Conservation (phyloP, 345 rosid genomes). For the Durio zibethinus region DNA sequence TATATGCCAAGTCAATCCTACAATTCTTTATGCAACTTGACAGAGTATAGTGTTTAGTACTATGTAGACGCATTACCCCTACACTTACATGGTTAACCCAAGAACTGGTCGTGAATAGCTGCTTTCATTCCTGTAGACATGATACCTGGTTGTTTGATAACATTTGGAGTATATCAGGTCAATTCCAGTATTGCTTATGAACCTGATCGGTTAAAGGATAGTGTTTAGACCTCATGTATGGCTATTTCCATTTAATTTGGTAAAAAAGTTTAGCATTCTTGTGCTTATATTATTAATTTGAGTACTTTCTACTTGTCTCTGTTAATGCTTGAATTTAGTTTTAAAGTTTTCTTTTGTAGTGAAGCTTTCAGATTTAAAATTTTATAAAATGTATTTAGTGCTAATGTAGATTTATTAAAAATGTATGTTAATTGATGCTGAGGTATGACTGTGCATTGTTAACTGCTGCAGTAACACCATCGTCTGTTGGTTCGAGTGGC, state of each 20-base stretch:
- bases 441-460: background rate
- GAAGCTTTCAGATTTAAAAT: background rate
- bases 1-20: background rate
- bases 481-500: too few species aligned
- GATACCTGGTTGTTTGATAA: background rate
- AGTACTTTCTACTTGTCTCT: background rate
- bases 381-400: background rate
- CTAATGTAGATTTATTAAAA: conserved; percentile 1
- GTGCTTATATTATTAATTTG: background rate
- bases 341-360: background rate
- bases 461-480: conserved; percentile 49
- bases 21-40: background rate
- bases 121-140: background rate
- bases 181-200: background rate
- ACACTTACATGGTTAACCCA: background rate
- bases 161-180: background rate
- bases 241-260: background rate
- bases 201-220: background rate
- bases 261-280: background rate
- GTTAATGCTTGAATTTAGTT: background rate
- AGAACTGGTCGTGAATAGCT: background rate
- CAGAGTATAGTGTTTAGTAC: too few species aligned
- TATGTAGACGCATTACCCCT: background rate
- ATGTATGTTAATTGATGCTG: conserved; percentile 9
- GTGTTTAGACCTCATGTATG: background rate